Evolutionary conservation across 23 red algal genomes (phyloP).

Genomic region (Gracilaria domingensis): DNA sequence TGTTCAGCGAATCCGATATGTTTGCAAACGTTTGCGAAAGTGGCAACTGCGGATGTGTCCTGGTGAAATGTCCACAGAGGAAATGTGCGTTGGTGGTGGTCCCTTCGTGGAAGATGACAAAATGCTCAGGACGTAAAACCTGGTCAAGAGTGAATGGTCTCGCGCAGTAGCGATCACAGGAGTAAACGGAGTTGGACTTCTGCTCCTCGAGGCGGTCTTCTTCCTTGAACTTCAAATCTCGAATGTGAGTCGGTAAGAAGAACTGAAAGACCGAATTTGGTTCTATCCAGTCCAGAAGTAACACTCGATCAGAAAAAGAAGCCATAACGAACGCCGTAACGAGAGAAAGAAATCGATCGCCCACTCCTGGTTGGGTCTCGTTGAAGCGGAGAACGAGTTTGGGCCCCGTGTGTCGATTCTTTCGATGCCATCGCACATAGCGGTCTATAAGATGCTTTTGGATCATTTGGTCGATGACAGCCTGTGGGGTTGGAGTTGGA

Average conservation of each 20-base stretch:
- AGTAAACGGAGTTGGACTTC: neutral
- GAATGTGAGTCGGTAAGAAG: slow-evolving; percentile 11
- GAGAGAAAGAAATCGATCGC: slow-evolving; percentile 15
- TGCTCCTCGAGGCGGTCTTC: slow-evolving; percentile 12
- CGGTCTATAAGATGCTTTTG: slow-evolving; percentile 3
- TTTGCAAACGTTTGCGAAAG: neutral
- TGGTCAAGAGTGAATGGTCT: neutral
- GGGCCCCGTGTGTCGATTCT: neutral
- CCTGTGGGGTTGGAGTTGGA: neutral
- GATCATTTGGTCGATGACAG: neutral
- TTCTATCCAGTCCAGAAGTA: slow-evolving; percentile 25
- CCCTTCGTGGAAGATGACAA: slow-evolving; percentile 1
- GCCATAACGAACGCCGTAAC: slow-evolving; percentile 16
- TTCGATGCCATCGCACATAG: neutral
- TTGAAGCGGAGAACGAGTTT: slow-evolving; percentile 17
- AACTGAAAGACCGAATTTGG: slow-evolving; percentile 1
- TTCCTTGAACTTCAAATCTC: neutral
- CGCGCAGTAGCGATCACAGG: neutral
- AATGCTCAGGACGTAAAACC: slow-evolving; percentile 10
- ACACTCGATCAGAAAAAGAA: slow-evolving; percentile 11
- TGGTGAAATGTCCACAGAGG: slow-evolving; percentile 6
- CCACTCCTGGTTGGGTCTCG: slow-evolving; percentile 7
- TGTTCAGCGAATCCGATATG: neutral
- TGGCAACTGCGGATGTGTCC: neutral
- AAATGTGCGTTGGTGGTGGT: neutral